Evolutionary conservation across 1,284 basidiomycete species (phyloP).

Genomic region (Irpex sp.): DNA sequence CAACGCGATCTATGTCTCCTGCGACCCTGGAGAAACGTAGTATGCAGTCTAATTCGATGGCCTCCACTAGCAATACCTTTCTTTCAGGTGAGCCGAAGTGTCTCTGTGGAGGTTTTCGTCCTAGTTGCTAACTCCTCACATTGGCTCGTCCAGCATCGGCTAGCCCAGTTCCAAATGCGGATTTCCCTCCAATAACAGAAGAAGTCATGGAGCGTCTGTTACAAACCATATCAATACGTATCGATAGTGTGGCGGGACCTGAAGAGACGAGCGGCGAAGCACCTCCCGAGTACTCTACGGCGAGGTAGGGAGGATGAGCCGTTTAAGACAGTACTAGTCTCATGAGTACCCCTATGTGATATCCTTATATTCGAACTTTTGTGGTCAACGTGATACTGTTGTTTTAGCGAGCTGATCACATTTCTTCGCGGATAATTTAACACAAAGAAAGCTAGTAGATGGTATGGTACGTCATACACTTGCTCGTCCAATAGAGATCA

Average conservation of each 20-base stretch:
- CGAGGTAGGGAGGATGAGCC: background rate
- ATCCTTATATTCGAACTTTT: too few relatives aligned
- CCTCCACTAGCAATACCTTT: background rate
- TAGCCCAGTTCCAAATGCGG: background rate
- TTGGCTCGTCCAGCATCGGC: background rate
- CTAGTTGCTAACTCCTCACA: too few relatives aligned
- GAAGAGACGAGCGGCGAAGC: background rate
- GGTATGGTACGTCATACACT: too few relatives aligned
- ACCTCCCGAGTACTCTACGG: constrained; percentile 3
- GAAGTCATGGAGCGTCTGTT: constrained; percentile 6
- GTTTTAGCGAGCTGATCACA: background rate
- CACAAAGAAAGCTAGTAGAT: too few relatives aligned
- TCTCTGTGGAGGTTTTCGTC: too few relatives aligned
- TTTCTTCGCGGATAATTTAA: background rate
- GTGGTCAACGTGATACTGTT: too few relatives aligned
- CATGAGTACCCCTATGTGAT: too few relatives aligned
- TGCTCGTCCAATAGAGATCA: too few relatives aligned
- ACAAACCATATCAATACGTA: constrained; percentile 5
- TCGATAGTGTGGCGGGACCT: background rate
- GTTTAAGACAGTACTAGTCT: background rate
- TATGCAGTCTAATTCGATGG: background rate
- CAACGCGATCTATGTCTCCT: background rate
- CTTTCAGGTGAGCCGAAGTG: background rate
- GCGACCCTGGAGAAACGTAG: background rate
- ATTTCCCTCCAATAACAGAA: constrained; percentile 1